phyloP scores from a whole-genome alignment of 352 stramenopile species.

The Phytophthora fragariaefolia region DNA sequence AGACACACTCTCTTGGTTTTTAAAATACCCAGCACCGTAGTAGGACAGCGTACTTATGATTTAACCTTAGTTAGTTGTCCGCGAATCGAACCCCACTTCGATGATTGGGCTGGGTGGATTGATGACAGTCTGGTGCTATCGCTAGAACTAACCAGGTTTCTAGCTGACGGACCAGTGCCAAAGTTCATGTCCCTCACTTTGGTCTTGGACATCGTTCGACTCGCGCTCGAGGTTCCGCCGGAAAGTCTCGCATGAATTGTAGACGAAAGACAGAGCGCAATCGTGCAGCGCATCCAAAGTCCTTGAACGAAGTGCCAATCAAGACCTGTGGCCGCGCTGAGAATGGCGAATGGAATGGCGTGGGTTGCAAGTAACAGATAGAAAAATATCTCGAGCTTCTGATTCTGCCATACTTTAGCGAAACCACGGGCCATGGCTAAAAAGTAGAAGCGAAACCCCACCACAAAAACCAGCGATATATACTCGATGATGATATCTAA shows the following conservation, averaged over 20 bases:
- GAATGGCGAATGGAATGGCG: constrained; percentile 36
- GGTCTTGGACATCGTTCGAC: background rate
- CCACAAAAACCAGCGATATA: constrained; percentile 41
- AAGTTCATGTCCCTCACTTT: background rate
- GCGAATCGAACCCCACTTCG: background rate
- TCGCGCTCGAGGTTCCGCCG: background rate
- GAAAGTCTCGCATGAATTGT: constrained; percentile 22
- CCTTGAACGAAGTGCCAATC: constrained; percentile 41
- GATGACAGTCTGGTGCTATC: background rate
- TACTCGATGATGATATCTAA: constrained; percentile 37
- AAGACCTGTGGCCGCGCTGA: constrained; percentile 22
- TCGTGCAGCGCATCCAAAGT: constrained; percentile 38
- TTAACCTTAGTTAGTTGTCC: background rate
- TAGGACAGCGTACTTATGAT: too few species aligned
- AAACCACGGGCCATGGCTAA: constrained; percentile 32
- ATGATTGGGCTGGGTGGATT: background rate
- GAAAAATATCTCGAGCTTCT: constrained; percentile 31
- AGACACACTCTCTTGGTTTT: too few species aligned
- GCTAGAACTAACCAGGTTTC: background rate
- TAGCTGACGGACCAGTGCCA: background rate
- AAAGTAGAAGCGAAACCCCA: constrained; percentile 54
- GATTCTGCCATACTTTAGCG: constrained; percentile 1
- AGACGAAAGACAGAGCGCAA: constrained; percentile 29
- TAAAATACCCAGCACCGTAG: too few species aligned
- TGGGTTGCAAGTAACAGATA: constrained; percentile 45